These are phyloP conservation scores for Tetracladium marchalianum DNA, from an alignment of 495 filamentous ascomycete species.

Conservation along the genomic window DNA sequence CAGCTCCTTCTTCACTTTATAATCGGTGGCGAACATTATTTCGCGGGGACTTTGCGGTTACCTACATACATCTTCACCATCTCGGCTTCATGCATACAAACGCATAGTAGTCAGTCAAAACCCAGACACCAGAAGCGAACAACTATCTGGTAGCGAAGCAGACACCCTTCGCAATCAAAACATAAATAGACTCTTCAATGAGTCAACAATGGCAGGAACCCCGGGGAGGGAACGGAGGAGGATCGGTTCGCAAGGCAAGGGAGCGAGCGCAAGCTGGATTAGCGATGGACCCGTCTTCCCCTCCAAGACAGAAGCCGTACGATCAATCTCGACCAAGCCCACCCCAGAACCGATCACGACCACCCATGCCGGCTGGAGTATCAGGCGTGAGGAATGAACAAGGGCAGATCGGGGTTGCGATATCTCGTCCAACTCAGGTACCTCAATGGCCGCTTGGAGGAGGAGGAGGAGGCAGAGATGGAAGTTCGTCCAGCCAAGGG, in stretches of 20 bases:
- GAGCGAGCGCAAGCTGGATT: constrained; percentile 42
- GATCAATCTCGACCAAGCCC: constrained; percentile 22
- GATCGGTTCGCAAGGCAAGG: constrained; percentile 38
- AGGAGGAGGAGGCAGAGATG: constrained; percentile 27
- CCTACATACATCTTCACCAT: constrained; percentile 10
- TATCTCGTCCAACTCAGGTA: constrained; percentile 40
- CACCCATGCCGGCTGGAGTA: constrained; percentile 21
- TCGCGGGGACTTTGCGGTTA: constrained; percentile 1
- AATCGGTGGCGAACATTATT: background rate
- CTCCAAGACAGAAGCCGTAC: constrained; percentile 21
- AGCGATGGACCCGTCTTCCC: constrained; percentile 22
- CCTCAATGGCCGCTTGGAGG: constrained; percentile 45
- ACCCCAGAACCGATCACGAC: constrained; percentile 21
- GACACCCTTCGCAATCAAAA: background rate
- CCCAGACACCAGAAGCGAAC: constrained; percentile 1
- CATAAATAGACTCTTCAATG: constrained; percentile 5
- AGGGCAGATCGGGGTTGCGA: constrained; percentile 31
- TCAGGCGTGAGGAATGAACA: constrained; percentile 29
- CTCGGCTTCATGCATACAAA: constrained; percentile 21
- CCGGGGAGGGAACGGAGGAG: constrained; percentile 12
- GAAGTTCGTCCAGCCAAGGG: constrained; percentile 25
- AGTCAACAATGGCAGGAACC: constrained; percentile 14
- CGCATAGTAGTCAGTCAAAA: constrained; percentile 9
- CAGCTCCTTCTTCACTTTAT: background rate
- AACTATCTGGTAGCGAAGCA: constrained; percentile 1